Evolutionary conservation across 2,329 filamentous ascomycete species (phyloP), one percentile per base, ranked within the genome.

Genomic region (Diaporthe ilicicola): DNA sequence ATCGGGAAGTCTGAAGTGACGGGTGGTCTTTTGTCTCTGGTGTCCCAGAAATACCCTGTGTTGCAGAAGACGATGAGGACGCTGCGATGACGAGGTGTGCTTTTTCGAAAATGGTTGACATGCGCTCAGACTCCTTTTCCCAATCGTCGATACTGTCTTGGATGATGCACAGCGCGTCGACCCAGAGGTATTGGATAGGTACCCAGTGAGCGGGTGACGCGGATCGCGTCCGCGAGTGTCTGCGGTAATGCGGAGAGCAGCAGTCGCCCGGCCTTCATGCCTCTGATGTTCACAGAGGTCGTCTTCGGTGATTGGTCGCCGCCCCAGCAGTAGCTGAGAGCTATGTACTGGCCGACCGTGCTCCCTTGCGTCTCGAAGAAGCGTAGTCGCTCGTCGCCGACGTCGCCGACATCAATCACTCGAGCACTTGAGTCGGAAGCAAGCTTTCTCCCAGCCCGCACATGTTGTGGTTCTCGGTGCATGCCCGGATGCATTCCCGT

Each of bases 251-350:
- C 1, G 39, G 61, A 65, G 39, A 62, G 37, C 15, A 1, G 17
- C 5, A 55, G 1, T 1, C 4, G 1, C 9, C 29, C 19, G 29
- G 51, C n/a, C 10, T 0, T 54, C 51, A 42, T 42, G 13, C 44
- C n/a, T 24, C 24, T n/a, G 44, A 29, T 42, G 12, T 42, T 62
- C 5, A n/a, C 5, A 27, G 5, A 29, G 22, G 56, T 62, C 5
- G 37, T 27, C 10, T 48, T 44, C 19, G 44, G 19, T 12, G 17
- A 22, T 19, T 62, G 22, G 17, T 61, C 48, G 10, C 37, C 15
- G 0, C 17, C 61, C 61, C 61, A 65, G 32, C 61, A 65, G 61
- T 65, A 65, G 9, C 61, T 65, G 9, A 32, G 61, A 19, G 61
- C 46, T n/a, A 24, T 50, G 42, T 65, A 65, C 12, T 65, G 61